Evolutionary conservation across 1,284 basidiomycete species (phyloP).

Genomic region (Bothia castanella): DNA sequence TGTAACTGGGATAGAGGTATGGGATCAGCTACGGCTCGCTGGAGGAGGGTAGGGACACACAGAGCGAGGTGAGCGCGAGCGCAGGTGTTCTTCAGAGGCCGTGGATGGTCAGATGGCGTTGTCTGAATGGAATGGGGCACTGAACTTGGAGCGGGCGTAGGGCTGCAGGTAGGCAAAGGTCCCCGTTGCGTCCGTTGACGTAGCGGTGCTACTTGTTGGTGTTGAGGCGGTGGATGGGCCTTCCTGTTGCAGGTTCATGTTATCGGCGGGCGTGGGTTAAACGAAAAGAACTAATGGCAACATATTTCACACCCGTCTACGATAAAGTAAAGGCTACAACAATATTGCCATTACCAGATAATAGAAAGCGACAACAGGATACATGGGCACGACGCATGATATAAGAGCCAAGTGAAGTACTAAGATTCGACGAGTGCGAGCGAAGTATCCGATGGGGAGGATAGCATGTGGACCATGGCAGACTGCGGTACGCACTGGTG

Average conservation of each 20-base stretch:
- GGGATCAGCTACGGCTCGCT: not conserved
- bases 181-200: constrained; percentile 21
- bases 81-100: constrained; percentile 20
- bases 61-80: constrained; percentile 30
- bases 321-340: constrained; percentile 10
- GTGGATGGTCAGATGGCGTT: constrained; percentile 15
- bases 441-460: constrained; percentile 4
- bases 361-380: constrained; percentile 11
- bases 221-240: not conserved
- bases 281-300: not conserved
- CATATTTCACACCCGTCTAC: too few relatives aligned
- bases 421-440: not conserved
- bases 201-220: not conserved
- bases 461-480: constrained; percentile 10
- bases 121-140: constrained; percentile 8
- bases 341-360: constrained; percentile 2
- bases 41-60: constrained; percentile 16
- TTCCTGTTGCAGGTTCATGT: constrained; percentile 13
- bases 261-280: not conserved
- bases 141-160: constrained; percentile 33
- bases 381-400: constrained; percentile 8
- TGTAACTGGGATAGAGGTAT: constrained; percentile 29
- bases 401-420: not conserved
- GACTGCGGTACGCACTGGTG: not conserved
- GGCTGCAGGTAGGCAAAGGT: constrained; percentile 28